phyloP scores from a whole-genome alignment of 2,329 filamentous ascomycete genomes.

The Colletotrichum nymphaeae region DNA sequence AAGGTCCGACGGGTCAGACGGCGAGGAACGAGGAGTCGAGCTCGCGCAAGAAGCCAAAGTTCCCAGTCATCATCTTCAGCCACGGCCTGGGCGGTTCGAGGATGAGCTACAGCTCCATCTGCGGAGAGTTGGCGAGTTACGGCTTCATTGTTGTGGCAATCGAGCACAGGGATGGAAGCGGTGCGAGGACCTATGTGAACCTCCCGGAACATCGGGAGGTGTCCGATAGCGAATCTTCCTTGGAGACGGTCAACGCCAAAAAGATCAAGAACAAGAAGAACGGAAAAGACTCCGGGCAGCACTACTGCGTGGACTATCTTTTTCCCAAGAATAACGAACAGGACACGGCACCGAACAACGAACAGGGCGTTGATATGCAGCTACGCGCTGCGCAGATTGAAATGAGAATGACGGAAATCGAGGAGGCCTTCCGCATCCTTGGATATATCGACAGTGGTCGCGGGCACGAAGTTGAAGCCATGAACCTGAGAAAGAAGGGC shows the following conservation, averaged over 20 bases:
- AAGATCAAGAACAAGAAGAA: conserved; percentile 48
- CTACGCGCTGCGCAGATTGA: conserved; percentile 72
- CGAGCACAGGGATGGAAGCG: conserved; percentile 74
- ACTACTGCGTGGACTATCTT: conserved; percentile 70
- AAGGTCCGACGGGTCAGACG: conserved; percentile 47
- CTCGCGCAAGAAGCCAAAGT: conserved; percentile 54
- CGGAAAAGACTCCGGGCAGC: conserved; percentile 42
- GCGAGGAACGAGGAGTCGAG: conserved; percentile 41
- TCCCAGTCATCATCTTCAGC: conserved; percentile 74
- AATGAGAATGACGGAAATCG: conserved; percentile 71
- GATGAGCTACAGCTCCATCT: conserved; percentile 71
- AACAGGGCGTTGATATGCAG: conserved; percentile 68
- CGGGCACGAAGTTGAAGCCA: conserved; percentile 59
- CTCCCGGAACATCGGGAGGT: conserved; percentile 55
- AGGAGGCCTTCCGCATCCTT: conserved; percentile 70
- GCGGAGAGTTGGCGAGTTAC: conserved; percentile 74
- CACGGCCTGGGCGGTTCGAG: conserved; percentile 74
- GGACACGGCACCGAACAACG: conserved; percentile 65
- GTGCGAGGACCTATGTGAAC: conserved; percentile 71
- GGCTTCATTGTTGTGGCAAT: conserved; percentile 73
- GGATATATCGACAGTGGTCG: conserved; percentile 64
- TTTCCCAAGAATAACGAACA: conserved; percentile 66
- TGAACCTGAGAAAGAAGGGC: conserved; percentile 68
- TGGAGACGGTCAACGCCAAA: conserved; percentile 46
- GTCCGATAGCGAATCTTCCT: conserved; percentile 43